Evolutionary conservation across 2,329 filamentous ascomycete species (phyloP), one percentile per base, ranked within the genome.

Genomic region (Cladosporium sp.): DNA sequence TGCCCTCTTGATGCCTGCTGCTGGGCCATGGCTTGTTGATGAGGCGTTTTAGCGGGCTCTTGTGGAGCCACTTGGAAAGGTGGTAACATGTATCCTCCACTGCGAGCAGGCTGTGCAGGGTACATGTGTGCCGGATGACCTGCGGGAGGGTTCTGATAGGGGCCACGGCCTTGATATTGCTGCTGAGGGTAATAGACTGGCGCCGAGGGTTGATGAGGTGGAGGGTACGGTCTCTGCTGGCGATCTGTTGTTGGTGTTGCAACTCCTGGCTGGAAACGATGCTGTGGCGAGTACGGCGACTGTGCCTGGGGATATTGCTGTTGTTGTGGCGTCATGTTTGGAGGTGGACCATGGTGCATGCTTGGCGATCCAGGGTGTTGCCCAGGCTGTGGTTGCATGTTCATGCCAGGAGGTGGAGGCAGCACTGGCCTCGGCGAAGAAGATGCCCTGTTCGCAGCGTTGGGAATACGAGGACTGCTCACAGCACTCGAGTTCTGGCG

Each of bases 51-150:
- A 22, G 47, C 38, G 15, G 74, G 75, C 51, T 76, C 75, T 60
- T 80, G 77, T 8, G 74, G 72, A n/a, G 72, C 69, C 12, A 79
- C 74, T 57, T 78, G 75, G 64, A 80, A 80, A 4, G 77, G 76
- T 49, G 76, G 76, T 37, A 80, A 70, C 73, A 79, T 78, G 60
- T 76, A 74, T 15, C 77, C 78, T 51, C 77, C 68, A 42, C 65
- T 65, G 20, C 76, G 76, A 40, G 73, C 72, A 14, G 73, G 72
- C 36, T 73, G 73, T 8, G 58, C 56, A n/a, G 59, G 60, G 47
- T 67, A 65, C 12, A 63, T 40, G 40, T 56, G 45, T 45, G 54
- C 36, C 68, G 68, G 55, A 37, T 58, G 55, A 4, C 47, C 55
- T 34, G 68, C 66, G 19, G 64, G 64, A 30, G 64, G 58, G 52